phyloP scores from a whole-genome alignment of 331 rosid species.

The Phaseolus coccineus region DNA sequence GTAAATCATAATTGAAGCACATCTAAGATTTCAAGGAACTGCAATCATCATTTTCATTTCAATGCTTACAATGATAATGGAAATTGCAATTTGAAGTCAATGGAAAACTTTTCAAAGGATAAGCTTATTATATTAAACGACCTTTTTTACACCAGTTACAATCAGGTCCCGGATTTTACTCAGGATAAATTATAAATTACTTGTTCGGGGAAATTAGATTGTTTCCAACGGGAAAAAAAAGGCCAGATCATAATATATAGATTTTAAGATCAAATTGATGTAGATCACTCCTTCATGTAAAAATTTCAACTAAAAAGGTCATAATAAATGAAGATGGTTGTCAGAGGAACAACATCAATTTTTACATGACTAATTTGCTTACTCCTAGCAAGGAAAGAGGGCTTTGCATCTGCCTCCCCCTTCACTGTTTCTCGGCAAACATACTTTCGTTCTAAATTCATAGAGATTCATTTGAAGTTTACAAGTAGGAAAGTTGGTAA shows the following conservation, averaged over 20 bases:
- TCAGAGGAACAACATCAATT: not conserved
- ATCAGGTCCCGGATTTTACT: not conserved
- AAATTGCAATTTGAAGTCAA: slow-evolving; percentile 13
- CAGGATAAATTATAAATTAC: not conserved
- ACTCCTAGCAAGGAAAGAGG: slow-evolving; percentile 3
- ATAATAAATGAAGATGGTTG: not conserved
- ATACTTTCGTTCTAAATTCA: not conserved
- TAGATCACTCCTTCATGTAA: not conserved
- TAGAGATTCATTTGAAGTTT: not conserved
- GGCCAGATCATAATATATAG: not conserved
- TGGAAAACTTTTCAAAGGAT: not conserved
- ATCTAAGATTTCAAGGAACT: slow-evolving; percentile 17
- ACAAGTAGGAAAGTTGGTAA: slow-evolving; percentile 1
- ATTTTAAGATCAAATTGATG: not conserved
- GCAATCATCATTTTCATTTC: slow-evolving; percentile 19
- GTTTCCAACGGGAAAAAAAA: not conserved
- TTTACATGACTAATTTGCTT: not conserved
- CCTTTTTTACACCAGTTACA: slow-evolving; percentile 19
- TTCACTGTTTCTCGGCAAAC: not conserved
- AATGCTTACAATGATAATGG: slow-evolving; percentile 17
- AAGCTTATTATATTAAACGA: not conserved
- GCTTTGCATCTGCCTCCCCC: slow-evolving; percentile 3
- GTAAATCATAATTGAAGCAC: not conserved
- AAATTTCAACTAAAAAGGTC: not conserved
- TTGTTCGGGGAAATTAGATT: not conserved